These are phyloP conservation scores for Boehmeria nivea DNA, from an alignment of 306 rosid genomes.

Conservation along the genomic window DNA sequence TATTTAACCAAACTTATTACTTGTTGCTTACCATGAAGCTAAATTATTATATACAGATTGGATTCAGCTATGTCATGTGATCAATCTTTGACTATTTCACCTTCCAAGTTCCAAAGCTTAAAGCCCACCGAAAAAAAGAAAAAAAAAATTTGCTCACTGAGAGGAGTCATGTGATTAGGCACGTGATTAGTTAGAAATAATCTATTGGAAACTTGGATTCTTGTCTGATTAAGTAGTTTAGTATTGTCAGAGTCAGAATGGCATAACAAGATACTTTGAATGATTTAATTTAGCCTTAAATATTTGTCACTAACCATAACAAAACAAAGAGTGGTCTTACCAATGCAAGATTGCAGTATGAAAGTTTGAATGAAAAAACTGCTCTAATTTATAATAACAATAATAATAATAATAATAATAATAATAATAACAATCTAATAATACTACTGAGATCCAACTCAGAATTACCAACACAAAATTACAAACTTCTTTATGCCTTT, in stretches of 20 bases:
- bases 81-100: slow-evolving; percentile 51
- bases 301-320: slow-evolving; percentile 11
- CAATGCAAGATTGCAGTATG: slow-evolving; percentile 23
- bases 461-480: neutral
- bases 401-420: neutral
- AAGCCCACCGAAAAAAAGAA: slow-evolving; percentile 32
- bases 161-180: slow-evolving; percentile 50
- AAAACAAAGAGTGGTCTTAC: slow-evolving; percentile 17
- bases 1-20: slow-evolving; percentile 9
- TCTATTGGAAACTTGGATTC: slow-evolving; percentile 73
- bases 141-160: slow-evolving; percentile 16
- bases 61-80: slow-evolving; percentile 57
- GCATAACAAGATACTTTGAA: slow-evolving; percentile 25
- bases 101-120: slow-evolving; percentile 71
- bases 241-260: slow-evolving; percentile 27
- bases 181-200: slow-evolving; percentile 46
- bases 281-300: slow-evolving; percentile 18
- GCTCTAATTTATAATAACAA: neutral
- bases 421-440: neutral
- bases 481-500: too few species aligned
- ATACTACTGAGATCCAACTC: neutral
- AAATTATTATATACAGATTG: slow-evolving; percentile 25
- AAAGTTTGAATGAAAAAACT: slow-evolving; percentile 15
- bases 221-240: slow-evolving; percentile 31
- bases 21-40: slow-evolving; percentile 15